Evolutionary conservation across 2,329 filamentous ascomycete species (phyloP).

Genomic region (Pseudocercospora musae): DNA sequence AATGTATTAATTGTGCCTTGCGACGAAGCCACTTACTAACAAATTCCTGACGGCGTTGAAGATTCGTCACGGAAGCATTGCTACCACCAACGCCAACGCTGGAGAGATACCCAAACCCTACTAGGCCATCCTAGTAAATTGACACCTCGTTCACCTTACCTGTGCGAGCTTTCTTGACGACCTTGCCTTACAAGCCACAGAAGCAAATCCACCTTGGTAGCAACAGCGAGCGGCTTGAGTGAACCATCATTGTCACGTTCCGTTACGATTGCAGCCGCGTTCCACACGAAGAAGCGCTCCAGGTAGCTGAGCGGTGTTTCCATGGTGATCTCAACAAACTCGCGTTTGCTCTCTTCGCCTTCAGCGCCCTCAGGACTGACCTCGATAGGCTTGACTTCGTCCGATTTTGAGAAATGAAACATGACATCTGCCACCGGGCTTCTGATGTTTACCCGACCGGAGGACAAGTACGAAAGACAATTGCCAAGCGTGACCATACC

Average conservation of each 20-base stretch:
- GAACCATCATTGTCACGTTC: conserved; percentile 59
- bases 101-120: neutral
- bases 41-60: neutral
- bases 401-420: conserved; percentile 89
- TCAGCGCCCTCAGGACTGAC: conserved; percentile 55
- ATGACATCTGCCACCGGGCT: conserved; percentile 82
- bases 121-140: neutral
- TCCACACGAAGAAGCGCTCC: conserved; percentile 96
- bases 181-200: conserved; percentile 80
- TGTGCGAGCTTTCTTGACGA: conserved; percentile 15
- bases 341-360: conserved; percentile 48
- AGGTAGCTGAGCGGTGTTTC: conserved; percentile 81
- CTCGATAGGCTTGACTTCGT: conserved; percentile 88
- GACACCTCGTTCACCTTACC: neutral
- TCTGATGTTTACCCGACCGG: conserved; percentile 70
- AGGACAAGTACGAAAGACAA: conserved; percentile 83
- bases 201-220: conserved; percentile 93
- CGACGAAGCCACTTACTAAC: neutral
- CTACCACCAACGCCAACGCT: conserved; percentile 1
- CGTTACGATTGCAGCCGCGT: conserved; percentile 91
- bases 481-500: conserved; percentile 95
- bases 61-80: neutral
- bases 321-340: conserved; percentile 91
- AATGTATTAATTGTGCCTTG: neutral
- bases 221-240: conserved; percentile 78